Evolutionary conservation across 2,329 filamentous ascomycete species (phyloP), one percentile per base, ranked within the genome.

Genomic region (Trichoderma endophyticum): DNA sequence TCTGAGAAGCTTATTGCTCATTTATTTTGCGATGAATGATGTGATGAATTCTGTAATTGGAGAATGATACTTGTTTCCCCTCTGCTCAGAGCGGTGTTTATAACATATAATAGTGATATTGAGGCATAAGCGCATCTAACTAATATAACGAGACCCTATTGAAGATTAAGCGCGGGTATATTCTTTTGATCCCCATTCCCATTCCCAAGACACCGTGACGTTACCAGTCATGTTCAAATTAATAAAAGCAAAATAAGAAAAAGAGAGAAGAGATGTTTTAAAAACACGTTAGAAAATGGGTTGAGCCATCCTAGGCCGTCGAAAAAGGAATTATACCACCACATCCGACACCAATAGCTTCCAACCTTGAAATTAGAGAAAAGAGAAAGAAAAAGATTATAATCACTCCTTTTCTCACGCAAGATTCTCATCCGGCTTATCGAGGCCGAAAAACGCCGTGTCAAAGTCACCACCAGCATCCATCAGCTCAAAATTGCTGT

Each of bases 401-500:
- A 51, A 4, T 24, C 43, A 51, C 9, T 51, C 48, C 15, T 28
- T 11, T 4, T 18, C 32, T 75, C 66, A 79, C 18, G 54, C 43
- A 1, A 21, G 8, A 61, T 72, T 51, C 21, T 74, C 75, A 21
- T 78, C 74, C 4, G 75, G 65, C 51, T 77, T 75, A 43, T 80
- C 78, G 3, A 85, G 77, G 7, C 80, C 82, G 74, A 87, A 87
- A 72, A 83, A 87, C 3, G 81, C 79, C 26, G 83, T 79, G 72
- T 88, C 85, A 71, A 85, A 86, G 62, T 85, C 83, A 4, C 71
- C 71, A 8, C 81, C 83, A 75, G 84, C 83, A 68, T 82, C 82
- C 75, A 84, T 80, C 66, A 76, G 70, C 56, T 84, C 82, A 72
- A 83, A 83, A 8, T 77, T 82, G 72, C 80, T 81, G 66, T 81